These are phyloP conservation scores for Calonectria pauciramosa DNA, from an alignment of 2,329 filamentous ascomycete genomes.

Conservation along the genomic window DNA sequence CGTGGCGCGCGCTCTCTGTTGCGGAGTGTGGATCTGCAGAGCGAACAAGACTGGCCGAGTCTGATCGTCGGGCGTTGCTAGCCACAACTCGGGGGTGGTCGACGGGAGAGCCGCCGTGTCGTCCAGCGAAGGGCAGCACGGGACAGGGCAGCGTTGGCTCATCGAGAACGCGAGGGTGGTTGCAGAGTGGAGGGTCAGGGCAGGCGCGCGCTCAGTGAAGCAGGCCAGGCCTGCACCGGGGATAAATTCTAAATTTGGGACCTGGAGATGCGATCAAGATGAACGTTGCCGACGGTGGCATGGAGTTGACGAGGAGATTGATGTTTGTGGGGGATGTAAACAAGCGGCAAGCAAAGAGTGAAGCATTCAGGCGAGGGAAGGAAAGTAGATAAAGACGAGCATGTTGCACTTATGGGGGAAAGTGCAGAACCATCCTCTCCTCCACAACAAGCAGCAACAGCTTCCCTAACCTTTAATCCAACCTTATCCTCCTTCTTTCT, in stretches of 20 bases:
- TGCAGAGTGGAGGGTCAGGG: slow-evolving; percentile 21
- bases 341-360: background rate
- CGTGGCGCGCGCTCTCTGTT: slow-evolving; percentile 30
- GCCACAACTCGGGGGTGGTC: slow-evolving; percentile 29
- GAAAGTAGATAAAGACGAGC: slow-evolving; percentile 27
- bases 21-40: slow-evolving; percentile 20
- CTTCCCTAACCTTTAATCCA: slow-evolving; percentile 3
- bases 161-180: slow-evolving; percentile 11
- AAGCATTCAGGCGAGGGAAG: background rate
- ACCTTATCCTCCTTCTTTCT: slow-evolving; percentile 8
- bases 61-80: slow-evolving; percentile 25
- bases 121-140: background rate
- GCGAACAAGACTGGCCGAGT: slow-evolving; percentile 20
- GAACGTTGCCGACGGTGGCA: background rate
- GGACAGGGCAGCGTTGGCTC: slow-evolving; percentile 26
- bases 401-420: slow-evolving; percentile 17
- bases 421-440: slow-evolving; percentile 12
- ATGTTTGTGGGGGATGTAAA: slow-evolving; percentile 5
- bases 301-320: background rate
- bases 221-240: slow-evolving; percentile 16
- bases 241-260: slow-evolving; percentile 27
- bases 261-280: slow-evolving; percentile 19
- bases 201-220: slow-evolving; percentile 33
- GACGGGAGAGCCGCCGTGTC: slow-evolving; percentile 18
- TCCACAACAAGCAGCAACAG: slow-evolving; percentile 16